A percentile compares a stretch with the other conserved stretches of the same genome.
Conservation (phyloP, 2,329 filamentous ascomycete genomes). For the Pseudogymnoascus sp. region DNA sequence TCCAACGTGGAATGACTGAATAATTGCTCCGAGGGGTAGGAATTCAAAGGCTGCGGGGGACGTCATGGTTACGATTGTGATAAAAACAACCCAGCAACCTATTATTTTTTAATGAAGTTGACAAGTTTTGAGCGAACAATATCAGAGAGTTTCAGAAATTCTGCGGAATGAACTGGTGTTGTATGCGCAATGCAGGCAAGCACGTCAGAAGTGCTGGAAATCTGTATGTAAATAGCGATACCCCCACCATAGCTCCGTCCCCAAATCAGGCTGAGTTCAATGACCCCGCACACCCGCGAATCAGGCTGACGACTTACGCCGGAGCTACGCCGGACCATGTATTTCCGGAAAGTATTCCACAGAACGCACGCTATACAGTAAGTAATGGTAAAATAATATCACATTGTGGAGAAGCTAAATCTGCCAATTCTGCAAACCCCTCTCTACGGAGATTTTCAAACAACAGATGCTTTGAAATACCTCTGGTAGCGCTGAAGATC, state of each 20-base stretch:
- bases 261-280: slow-evolving; percentile 3
- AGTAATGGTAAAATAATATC: neutral
- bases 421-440: neutral
- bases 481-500: slow-evolving; percentile 4
- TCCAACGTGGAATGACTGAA: slow-evolving; percentile 71
- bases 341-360: neutral
- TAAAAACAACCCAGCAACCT: neutral
- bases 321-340: neutral
- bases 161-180: neutral
- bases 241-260: slow-evolving; percentile 6
- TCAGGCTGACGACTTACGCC: neutral
- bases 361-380: neutral
- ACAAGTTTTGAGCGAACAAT: neutral
- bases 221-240: neutral
- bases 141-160: neutral
- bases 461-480: neutral
- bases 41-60: slow-evolving; percentile 45
- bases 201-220: neutral
- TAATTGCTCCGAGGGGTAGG: slow-evolving; percentile 67
- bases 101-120: neutral
- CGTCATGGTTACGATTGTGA: slow-evolving; percentile 1
- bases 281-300: neutral
- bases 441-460: slow-evolving; percentile 1
- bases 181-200: neutral
- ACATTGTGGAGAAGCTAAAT: neutral